Evolutionary conservation across 768 basidiomycete genomes (phyloP).

Genomic region (Suillus luteus): DNA sequence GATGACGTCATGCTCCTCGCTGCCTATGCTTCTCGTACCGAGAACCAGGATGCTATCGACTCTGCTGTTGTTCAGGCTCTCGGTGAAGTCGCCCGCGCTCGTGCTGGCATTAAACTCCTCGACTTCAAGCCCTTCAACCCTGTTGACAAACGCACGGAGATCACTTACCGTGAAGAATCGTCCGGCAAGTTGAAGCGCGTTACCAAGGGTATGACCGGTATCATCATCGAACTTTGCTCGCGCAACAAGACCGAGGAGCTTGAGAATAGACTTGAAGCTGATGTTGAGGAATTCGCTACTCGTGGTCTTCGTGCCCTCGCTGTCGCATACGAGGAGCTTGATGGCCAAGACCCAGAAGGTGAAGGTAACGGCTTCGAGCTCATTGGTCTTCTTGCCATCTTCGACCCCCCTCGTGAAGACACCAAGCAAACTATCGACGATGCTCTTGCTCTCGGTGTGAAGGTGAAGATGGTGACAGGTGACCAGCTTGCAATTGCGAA

Average conservation of each 20-base stretch:
- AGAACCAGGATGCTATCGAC: slow-evolving; percentile 99
- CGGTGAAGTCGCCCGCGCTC: slow-evolving; percentile 71
- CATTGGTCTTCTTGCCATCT: slow-evolving; percentile 95
- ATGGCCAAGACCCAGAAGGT: slow-evolving; percentile 77
- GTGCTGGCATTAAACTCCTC: slow-evolving; percentile 90
- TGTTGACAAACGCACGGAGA: slow-evolving; percentile 98
- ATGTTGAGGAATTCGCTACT: slow-evolving; percentile 93
- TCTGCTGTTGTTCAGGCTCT: slow-evolving; percentile 80
- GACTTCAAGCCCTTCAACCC: slow-evolving; percentile 99
- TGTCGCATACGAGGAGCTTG: slow-evolving; percentile 92
- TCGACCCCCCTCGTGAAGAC: slow-evolving; percentile 96
- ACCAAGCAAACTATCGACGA: slow-evolving; percentile 99
- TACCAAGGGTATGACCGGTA: slow-evolving; percentile 99
- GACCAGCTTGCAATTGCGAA: slow-evolving; percentile 99
- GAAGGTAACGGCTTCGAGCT: slow-evolving; percentile 98
- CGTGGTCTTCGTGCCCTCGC: slow-evolving; percentile 97
- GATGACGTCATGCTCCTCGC: slow-evolving; percentile 93
- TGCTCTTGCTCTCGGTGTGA: slow-evolving; percentile 92
- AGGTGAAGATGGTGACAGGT: slow-evolving; percentile 99
- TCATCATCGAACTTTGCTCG: slow-evolving; percentile 95
- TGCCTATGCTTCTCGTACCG: slow-evolving; percentile 95
- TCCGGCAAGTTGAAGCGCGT: slow-evolving; percentile 98
- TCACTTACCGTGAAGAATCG: slow-evolving; percentile 93
- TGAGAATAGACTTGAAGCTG: slow-evolving; percentile 88
- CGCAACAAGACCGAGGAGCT: slow-evolving; percentile 95